Conservation (phyloP, 1,139 yeast species). For the Spencermartinsiella ligniputridi region DNA sequence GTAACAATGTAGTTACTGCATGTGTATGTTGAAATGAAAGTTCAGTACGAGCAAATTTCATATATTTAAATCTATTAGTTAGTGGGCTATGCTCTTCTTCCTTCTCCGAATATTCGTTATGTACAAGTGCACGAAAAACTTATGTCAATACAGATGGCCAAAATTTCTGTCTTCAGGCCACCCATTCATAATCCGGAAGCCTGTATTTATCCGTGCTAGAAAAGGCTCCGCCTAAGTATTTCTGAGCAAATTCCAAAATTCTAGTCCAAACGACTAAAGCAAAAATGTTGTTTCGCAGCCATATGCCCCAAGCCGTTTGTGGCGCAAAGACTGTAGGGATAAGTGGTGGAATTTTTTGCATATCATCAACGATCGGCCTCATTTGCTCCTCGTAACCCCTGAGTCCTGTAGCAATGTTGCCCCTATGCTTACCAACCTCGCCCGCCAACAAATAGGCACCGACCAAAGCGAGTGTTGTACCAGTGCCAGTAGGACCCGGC, state of each 20-base stretch:
- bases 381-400: constrained; percentile 2
- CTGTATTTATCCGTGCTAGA: background rate
- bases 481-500: background rate
- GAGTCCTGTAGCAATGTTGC: background rate
- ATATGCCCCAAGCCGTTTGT: constrained; percentile 3
- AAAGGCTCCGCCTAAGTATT: constrained; percentile 2
- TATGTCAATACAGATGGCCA: no score
- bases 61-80: no score
- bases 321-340: constrained; percentile 2
- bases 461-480: constrained; percentile 1
- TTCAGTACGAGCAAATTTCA: no score
- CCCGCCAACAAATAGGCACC: constrained; percentile 5
- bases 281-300: constrained; percentile 4
- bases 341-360: constrained; percentile 4
- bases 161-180: no score
- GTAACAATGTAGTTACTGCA: no score
- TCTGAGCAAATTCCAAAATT: constrained; percentile 2
- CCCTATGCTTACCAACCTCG: constrained; percentile 1
- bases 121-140: no score
- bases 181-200: constrained; percentile 2
- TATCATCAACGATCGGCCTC: constrained; percentile 2
- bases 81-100: no score
- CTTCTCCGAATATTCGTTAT: no score
- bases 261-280: constrained; percentile 1
- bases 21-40: no score